Evolutionary conservation across 768 basidiomycete species (phyloP), one percentile per base, ranked within the genome.

Genomic region (Dendrothele bispora): DNA sequence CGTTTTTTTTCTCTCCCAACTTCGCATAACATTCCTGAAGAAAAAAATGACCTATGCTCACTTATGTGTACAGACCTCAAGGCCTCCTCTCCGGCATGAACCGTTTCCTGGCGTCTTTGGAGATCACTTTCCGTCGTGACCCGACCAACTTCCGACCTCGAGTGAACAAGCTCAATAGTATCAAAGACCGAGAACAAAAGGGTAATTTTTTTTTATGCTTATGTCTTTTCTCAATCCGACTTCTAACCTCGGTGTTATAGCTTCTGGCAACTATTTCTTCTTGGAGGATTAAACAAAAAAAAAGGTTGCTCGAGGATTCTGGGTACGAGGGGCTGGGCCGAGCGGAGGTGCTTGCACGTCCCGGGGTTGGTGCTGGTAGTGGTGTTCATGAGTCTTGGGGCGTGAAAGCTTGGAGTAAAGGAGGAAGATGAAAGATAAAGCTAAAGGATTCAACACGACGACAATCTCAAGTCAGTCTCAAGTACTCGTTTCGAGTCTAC

Each of bases 81-180:
- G 91, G 92, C 5, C 77, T 99, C 20, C 75, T 98, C 48, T 86
- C 92, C 10, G 97, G 97, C 24, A 98, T 99, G 95, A 98, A 99
- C 75, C 86, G 86, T 58, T 99, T 99, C 83, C 71, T 99, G 49
- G 88, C 90, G 1, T 92, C 89, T 10, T 76, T 99, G 12, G 93
- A 98, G 68, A 95, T 98, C 65, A 98, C 97, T 1, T 98, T 98
- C 85, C 80, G 97, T 51, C 86, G 97, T 57, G 97, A 99, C 69
- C 97, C 95, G 10, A 95, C 93, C 50, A 92, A 93, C 72, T 93
- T 82, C 76, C 79, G 91, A 34, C 91, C 91, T 29, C 83, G 91
- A 34, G 91, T 93, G 22, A 93, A 93, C 73, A 93, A 93, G 70
- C 59, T 80, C 45, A 69, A 90, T 65, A 88, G 86, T 66, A 78